Evolutionary conservation across 2,329 filamentous ascomycete genomes (phyloP).

Genomic region (Didymosphaeria variabile): DNA sequence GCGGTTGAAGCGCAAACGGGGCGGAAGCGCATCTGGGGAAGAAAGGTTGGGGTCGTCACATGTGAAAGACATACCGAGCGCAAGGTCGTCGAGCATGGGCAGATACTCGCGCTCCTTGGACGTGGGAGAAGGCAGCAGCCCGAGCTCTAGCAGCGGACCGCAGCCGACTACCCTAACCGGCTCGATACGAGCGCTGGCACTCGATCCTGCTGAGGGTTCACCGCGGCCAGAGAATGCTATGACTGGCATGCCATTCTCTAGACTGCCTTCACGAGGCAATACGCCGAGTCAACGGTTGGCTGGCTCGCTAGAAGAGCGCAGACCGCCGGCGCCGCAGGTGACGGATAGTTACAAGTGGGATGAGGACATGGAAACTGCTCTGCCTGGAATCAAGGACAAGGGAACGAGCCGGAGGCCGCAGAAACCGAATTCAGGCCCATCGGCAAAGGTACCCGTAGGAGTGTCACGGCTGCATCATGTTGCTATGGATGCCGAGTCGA

Average conservation of each 20-base stretch:
- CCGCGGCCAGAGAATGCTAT: slow-evolving; percentile 43
- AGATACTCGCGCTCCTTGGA: slow-evolving; percentile 43
- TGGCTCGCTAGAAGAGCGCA: slow-evolving; percentile 33
- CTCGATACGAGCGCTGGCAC: slow-evolving; percentile 38
- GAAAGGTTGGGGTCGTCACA: slow-evolving; percentile 23
- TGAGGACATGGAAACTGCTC: slow-evolving; percentile 49
- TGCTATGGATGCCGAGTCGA: slow-evolving; percentile 69
- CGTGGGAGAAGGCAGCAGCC: slow-evolving; percentile 30
- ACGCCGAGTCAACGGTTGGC: slow-evolving; percentile 35
- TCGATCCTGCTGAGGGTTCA: slow-evolving; percentile 40
- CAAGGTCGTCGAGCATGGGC: slow-evolving; percentile 30
- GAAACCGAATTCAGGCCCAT: slow-evolving; percentile 46
- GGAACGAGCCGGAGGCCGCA: slow-evolving; percentile 29
- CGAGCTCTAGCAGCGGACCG: slow-evolving; percentile 36
- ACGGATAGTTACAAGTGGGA: slow-evolving; percentile 61
- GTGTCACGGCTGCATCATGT: slow-evolving; percentile 91
- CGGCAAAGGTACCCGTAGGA: slow-evolving; percentile 79
- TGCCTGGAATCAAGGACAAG: slow-evolving; percentile 43
- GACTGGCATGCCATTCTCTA: slow-evolving; percentile 62
- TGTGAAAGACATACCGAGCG: slow-evolving; percentile 42
- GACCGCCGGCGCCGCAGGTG: slow-evolving; percentile 49
- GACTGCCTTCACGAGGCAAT: slow-evolving; percentile 57
- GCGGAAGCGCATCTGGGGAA: slow-evolving; percentile 39
- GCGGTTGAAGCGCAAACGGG: slow-evolving; percentile 47
- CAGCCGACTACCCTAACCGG: slow-evolving; percentile 32